A percentile compares a stretch with the other conserved stretches of the same genome.
phyloP scores from a whole-genome alignment of 1,139 yeast genomes.

The Debaryomyces singareniensis region DNA sequence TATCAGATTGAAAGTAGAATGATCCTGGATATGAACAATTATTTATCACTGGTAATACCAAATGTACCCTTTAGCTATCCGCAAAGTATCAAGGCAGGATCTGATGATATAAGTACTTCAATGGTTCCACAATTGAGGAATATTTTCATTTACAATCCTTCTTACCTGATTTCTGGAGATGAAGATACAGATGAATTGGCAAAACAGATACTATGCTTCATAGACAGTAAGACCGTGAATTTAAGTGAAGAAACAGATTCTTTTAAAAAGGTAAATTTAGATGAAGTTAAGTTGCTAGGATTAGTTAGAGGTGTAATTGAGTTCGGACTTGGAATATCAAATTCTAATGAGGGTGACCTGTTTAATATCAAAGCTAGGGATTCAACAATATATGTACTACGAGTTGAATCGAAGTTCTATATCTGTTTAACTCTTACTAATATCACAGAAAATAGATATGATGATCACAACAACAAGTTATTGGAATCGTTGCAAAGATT shows the following conservation, averaged over 20 bases:
- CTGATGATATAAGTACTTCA: background rate
- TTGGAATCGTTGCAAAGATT: too few species aligned
- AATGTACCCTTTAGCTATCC: background rate
- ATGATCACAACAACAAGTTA: too few species aligned
- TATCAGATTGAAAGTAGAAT: background rate
- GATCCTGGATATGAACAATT: constrained; percentile 1
- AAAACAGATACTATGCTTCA: constrained; percentile 23
- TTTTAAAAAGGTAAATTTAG: constrained; percentile 3
- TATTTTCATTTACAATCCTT: constrained; percentile 18
- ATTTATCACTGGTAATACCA: background rate
- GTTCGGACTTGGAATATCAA: constrained; percentile 16
- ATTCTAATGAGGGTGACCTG: constrained; percentile 7
- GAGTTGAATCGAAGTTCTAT: constrained; percentile 15
- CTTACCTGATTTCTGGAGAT: constrained; percentile 11
- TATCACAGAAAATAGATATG: too few species aligned
- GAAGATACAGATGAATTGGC: constrained; percentile 23
- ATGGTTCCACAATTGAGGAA: constrained; percentile 6
- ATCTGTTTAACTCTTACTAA: too few species aligned
- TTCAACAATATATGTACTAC: constrained; percentile 21
- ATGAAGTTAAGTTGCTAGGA: constrained; percentile 28
- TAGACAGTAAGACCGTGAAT: background rate
- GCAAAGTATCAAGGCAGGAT: background rate
- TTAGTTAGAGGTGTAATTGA: constrained; percentile 32
- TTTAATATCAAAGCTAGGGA: constrained; percentile 20
- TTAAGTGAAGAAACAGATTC: constrained; percentile 6